These are phyloP conservation scores for Citrullus amarus DNA, from an alignment of 306 rosid genomes.

Conservation along the genomic window DNA sequence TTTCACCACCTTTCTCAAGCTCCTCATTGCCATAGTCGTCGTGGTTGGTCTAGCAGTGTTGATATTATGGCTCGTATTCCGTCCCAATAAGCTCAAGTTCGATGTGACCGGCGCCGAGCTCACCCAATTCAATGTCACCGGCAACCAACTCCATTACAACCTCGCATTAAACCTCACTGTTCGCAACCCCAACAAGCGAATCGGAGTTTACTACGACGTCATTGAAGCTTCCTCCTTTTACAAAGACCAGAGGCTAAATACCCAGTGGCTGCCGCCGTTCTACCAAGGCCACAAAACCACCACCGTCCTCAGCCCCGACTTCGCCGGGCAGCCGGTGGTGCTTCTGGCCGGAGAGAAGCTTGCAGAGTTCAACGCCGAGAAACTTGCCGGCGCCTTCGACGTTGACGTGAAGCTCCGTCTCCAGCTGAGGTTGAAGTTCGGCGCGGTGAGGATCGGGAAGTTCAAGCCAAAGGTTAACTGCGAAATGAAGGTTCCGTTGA, in stretches of 20 bases:
- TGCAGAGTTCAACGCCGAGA: constrained; percentile 13
- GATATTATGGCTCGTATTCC: constrained; percentile 35
- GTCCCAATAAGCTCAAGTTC: constrained; percentile 38
- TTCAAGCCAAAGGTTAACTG: constrained; percentile 49
- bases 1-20: background rate
- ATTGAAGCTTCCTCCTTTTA: constrained; percentile 28
- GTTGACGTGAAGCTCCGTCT: constrained; percentile 25
- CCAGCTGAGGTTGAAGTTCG: constrained; percentile 29
- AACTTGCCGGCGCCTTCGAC: constrained; percentile 13
- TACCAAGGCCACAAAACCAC: constrained; percentile 43
- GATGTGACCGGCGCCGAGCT: constrained; percentile 38
- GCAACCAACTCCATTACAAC: constrained; percentile 17
- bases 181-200: constrained; percentile 44
- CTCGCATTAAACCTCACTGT: constrained; percentile 17
- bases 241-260: constrained; percentile 17
- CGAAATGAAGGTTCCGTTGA: constrained; percentile 40
- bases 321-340: constrained; percentile 23
- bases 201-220: constrained; percentile 30
- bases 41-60: constrained; percentile 2
- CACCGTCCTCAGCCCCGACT: constrained; percentile 3
- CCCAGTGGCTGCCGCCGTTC: constrained; percentile 18
- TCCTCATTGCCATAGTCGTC: constrained; percentile 6
- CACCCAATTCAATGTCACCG: constrained; percentile 26
- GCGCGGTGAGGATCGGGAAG: constrained; percentile 25
- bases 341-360: constrained; percentile 7